Conservation (phyloP, 208 protist species). For the Leishmania gerbilli region DNA sequence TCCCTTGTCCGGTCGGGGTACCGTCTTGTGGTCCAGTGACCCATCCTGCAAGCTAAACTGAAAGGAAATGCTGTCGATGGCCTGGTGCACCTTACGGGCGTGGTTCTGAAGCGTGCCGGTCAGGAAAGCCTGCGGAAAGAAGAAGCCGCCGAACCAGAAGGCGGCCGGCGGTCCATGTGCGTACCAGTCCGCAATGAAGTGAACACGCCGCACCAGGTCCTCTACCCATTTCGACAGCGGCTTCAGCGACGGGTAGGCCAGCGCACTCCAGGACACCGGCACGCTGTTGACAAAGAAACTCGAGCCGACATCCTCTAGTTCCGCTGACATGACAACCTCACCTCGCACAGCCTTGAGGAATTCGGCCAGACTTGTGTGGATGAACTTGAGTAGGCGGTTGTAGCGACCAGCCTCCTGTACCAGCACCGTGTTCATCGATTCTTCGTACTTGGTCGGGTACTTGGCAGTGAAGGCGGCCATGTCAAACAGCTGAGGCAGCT, state of each 20-base stretch:
- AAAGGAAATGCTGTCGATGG: slow-evolving; percentile 97
- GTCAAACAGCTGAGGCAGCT: slow-evolving; percentile 89
- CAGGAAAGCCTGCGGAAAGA: slow-evolving; percentile 98
- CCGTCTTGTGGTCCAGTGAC: slow-evolving; percentile 26
- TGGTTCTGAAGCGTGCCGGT: slow-evolving; percentile 97
- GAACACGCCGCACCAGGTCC: slow-evolving; percentile 92
- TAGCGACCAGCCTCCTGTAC: slow-evolving; percentile 94
- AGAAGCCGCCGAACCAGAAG: slow-evolving; percentile 98
- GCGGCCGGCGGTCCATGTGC: slow-evolving; percentile 77
- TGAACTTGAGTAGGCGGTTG: slow-evolving; percentile 93
- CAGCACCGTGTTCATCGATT: slow-evolving; percentile 96
- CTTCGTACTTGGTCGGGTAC: slow-evolving; percentile 93
- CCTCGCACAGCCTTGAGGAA: slow-evolving; percentile 94
- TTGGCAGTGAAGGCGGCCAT: slow-evolving; percentile 75
- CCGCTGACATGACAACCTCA: slow-evolving; percentile 96
- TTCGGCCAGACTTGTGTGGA: slow-evolving; percentile 89
- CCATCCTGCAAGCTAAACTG: slow-evolving; percentile 68
- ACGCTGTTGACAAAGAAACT: slow-evolving; percentile 96
- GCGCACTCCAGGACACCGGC: slow-evolving; percentile 82
- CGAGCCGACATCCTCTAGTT: slow-evolving; percentile 94
- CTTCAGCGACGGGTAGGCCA: slow-evolving; percentile 97
- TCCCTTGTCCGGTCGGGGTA: slow-evolving; percentile 49
- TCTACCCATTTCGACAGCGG: slow-evolving; percentile 96
- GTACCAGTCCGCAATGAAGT: slow-evolving; percentile 93
- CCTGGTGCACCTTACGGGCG: slow-evolving; percentile 92